Evolutionary conservation across 2,329 filamentous ascomycete species (phyloP), one percentile per base, ranked within the genome.

Genomic region (Colletotrichum shisoi): DNA sequence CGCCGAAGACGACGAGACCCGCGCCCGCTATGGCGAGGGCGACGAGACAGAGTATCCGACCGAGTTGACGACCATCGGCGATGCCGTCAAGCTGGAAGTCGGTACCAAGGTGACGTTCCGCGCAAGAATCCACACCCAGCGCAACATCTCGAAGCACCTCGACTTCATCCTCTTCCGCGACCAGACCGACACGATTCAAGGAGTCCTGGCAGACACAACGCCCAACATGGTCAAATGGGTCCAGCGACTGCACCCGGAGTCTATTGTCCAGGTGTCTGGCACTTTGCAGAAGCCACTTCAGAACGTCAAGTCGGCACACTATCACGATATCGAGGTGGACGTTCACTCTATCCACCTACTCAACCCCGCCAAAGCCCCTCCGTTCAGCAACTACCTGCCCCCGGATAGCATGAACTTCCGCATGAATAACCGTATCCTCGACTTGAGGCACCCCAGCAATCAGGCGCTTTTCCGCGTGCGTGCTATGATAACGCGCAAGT

Each of bases 381-480:
- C 83, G 2, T 82, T 86, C 63, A 84, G 80, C 72, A 84, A 84
- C 65, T 86, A 85, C 72, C 24, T 54, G 11, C 63, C 70, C 4
- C 70, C 71, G 0, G 75, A 74, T 37, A 76, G 65, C 72, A 80
- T 61, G 71, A 74, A 54, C 73, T 77, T 69, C 5, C 60, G 69
- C 17, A 42, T 70, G 8, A 69, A 70, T 46, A 77, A 74, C 4
- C 89, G 94, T 58, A 87, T 97, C 67, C 86, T 96, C 52, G 94
- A 94, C 78, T 82, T 97, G 58, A 87, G 94, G 56, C 94, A 94
- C n/a, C 90, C 92, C 0, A 87, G 92, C 1, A 93, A 93, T 56
- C 93, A 97, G 76, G 88, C 91, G 40, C 90, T 97, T 70, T 96
- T 97, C 83, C 90, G 92, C 67, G 88, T 97, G 56, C 92, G 95